These are phyloP conservation scores for Amylostereum areolatum DNA, from an alignment of 1,284 basidiomycete species.

Conservation along the genomic window DNA sequence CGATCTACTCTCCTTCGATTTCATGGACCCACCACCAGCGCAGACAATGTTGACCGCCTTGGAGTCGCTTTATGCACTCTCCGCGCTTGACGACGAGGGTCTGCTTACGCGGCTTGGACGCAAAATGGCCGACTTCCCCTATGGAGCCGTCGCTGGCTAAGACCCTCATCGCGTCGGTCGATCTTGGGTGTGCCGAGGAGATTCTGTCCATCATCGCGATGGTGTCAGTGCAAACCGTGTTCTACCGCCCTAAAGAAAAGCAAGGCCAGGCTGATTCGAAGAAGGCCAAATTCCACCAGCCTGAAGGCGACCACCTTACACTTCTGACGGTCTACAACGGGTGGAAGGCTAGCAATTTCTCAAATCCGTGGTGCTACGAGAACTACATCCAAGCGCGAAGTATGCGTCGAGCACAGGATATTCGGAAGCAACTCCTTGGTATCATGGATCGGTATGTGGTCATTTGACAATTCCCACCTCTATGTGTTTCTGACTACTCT, in stretches of 20 bases:
- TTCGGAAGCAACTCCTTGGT: constrained; percentile 92
- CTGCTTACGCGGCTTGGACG: constrained; percentile 89
- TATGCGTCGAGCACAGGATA: constrained; percentile 96
- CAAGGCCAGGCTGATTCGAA: constrained; percentile 98
- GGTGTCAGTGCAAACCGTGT: constrained; percentile 94
- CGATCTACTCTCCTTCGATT: constrained; percentile 96
- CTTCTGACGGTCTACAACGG: constrained; percentile 96
- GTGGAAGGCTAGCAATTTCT: constrained; percentile 95
- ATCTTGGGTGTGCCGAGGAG: constrained; percentile 95
- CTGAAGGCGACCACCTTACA: constrained; percentile 96
- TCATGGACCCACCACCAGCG: constrained; percentile 98
- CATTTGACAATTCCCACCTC: too few relatives aligned
- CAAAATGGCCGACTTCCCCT: constrained; percentile 99
- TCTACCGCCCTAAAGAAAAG: constrained; percentile 98
- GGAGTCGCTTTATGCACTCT: constrained; percentile 91
- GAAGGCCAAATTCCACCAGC: constrained; percentile 98
- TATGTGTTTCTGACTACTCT: constrained; percentile 5
- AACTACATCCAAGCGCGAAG: constrained; percentile 98
- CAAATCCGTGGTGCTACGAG: constrained; percentile 95
- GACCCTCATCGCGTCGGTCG: constrained; percentile 98
- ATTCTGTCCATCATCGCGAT: constrained; percentile 96
- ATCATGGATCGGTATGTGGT: constrained; percentile 91
- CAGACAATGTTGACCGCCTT: constrained; percentile 94
- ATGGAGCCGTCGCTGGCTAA: constrained; percentile 96
- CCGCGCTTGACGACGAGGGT: constrained; percentile 95